Evolutionary conservation across 495 filamentous ascomycete genomes (phyloP), one percentile per base, ranked within the genome.

Genomic region (Penicillium tannophilum): DNA sequence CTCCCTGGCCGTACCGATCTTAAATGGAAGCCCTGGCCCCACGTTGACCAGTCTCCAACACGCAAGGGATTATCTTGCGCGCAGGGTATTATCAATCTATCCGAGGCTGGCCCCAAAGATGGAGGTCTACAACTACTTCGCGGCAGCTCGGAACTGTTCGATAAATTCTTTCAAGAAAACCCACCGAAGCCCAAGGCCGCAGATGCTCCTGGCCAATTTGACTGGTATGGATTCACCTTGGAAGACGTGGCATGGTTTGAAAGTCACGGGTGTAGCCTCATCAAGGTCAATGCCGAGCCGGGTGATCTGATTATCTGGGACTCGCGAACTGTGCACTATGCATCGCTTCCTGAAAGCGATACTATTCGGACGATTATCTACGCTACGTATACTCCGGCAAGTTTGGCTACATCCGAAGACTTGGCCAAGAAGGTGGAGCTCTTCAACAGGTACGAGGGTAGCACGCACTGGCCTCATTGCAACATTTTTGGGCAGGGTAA

Each of bases 251-350:
- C 44, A 2, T 58, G 56, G 48, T 58, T 24, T 31, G 12, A 44
- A 9, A 14, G 9, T 4, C 39, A 51, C 0, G 72, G 71, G 3
- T 45, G 59, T 20, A 17, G 59, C 12, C 56, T 61, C 3, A 11
- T 46, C 19, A 73, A 75, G 51, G 65, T 75, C 43, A 59, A 53
- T 43, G 65, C 71, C 0, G 71, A 73, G 44, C 58, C 61, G 2
- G 72, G 72, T 1, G 72, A 75, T 55, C 41, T 75, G 47, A 69
- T 75, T 11, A 41, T 75, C 10, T 75, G 72, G 71, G 71, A 75
- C 41, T 61, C 50, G 12, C 69, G 72, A 3, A 65, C 60, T 1
- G 63, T 75, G 17, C 72, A 73, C 58, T 69, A 66, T 45, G 61
- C 46, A 7, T 33, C 44, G 0, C 44, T 54, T 19, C 58, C 54